phyloP scores from a whole-genome alignment of 2,329 filamentous ascomycete species.

The Aureobasidium namibiae region DNA sequence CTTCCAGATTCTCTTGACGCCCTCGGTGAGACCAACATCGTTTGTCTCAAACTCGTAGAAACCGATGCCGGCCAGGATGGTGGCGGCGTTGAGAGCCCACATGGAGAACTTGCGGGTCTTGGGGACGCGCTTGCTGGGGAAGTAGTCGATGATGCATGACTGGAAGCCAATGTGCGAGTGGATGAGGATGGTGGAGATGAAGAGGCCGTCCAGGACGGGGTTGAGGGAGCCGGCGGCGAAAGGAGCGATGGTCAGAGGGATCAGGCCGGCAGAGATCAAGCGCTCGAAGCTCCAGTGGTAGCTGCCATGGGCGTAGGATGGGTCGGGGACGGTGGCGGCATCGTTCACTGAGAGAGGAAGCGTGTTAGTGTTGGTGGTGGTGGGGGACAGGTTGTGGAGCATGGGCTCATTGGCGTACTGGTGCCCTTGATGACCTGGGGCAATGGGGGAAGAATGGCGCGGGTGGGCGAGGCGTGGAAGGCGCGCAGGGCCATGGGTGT shows the following conservation, averaged over 20 bases:
- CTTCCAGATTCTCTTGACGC: constrained; percentile 80
- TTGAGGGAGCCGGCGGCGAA: constrained; percentile 90
- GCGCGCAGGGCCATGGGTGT: constrained; percentile 40
- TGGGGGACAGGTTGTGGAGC: too few relatives aligned
- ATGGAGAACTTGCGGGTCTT: constrained; percentile 56
- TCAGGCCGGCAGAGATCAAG: constrained; percentile 66
- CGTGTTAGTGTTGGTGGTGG: not conserved
- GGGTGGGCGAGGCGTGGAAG: constrained; percentile 77
- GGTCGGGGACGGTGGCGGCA: constrained; percentile 62
- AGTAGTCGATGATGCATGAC: constrained; percentile 80
- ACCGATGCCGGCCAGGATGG: constrained; percentile 73
- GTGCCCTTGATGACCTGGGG: constrained; percentile 72
- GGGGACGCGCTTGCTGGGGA: constrained; percentile 65
- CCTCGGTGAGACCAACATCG: constrained; percentile 88
- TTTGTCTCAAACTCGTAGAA: constrained; percentile 99
- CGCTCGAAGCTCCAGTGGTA: constrained; percentile 98
- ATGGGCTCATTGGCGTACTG: constrained; percentile 41
- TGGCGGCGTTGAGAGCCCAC: constrained; percentile 73
- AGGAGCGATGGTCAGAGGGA: constrained; percentile 81
- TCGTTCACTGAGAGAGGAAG: constrained; percentile 86
- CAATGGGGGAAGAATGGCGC: constrained; percentile 69
- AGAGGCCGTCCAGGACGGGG: constrained; percentile 75
- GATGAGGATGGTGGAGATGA: constrained; percentile 74
- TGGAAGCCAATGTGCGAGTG: constrained; percentile 97
- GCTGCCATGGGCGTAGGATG: constrained; percentile 74